These are phyloP conservation scores for Aureobasidium vineae DNA, from an alignment of 2,329 filamentous ascomycete genomes.

Conservation along the genomic window DNA sequence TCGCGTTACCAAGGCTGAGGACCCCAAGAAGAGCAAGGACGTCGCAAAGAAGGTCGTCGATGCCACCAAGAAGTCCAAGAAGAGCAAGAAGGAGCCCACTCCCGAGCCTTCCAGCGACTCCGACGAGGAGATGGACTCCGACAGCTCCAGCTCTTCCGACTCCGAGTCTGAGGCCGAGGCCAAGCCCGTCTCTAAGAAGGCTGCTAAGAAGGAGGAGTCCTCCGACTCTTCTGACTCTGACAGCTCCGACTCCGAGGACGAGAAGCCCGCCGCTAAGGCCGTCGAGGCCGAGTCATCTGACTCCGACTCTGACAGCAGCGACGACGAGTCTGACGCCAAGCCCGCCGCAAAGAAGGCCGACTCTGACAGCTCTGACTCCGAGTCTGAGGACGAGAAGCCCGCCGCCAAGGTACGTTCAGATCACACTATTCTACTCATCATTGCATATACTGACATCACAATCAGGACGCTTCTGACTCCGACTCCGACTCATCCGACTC, in stretches of 20 bases:
- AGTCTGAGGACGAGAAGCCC: conserved; percentile 36
- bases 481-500: conserved; percentile 31
- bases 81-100: conserved; percentile 49
- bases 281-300: conserved; percentile 32
- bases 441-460: background rate
- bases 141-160: conserved; percentile 34
- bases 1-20: conserved; percentile 66
- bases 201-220: conserved; percentile 30
- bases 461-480: conserved; percentile 27
- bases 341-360: conserved; percentile 39
- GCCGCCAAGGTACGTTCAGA: conserved; percentile 35
- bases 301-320: conserved; percentile 31
- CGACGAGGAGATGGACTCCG: conserved; percentile 40
- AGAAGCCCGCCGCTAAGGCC: conserved; percentile 38
- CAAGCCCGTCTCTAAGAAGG: conserved; percentile 36
- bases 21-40: conserved; percentile 67
- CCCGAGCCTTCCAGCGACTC: conserved; percentile 43
- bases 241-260: conserved; percentile 33
- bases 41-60: conserved; percentile 59
- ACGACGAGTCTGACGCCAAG: conserved; percentile 34
- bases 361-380: conserved; percentile 29
- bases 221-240: conserved; percentile 31
- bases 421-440: background rate
- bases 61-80: conserved; percentile 52
- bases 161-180: conserved; percentile 34